These are phyloP conservation scores for Mycena galopus DNA, from an alignment of 768 basidiomycete genomes.

Conservation along the genomic window DNA sequence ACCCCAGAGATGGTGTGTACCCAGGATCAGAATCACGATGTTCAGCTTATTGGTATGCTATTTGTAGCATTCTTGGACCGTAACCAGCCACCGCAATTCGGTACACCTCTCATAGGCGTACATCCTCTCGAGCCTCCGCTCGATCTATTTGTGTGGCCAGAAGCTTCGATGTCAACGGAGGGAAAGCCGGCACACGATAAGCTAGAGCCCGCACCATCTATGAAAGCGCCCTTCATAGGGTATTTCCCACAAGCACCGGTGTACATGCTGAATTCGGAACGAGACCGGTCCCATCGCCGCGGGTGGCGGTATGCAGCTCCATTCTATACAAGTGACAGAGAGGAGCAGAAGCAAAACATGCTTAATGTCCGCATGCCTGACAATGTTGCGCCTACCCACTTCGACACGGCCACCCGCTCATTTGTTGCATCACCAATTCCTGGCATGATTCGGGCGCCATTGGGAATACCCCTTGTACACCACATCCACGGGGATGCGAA, in stretches of 20 bases:
- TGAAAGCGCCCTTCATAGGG: background rate
- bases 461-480: background rate
- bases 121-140: background rate
- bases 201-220: background rate
- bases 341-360: background rate
- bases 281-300: background rate
- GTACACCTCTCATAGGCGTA: background rate
- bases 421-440: background rate
- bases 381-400: background rate
- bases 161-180: background rate
- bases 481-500: background rate
- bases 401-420: background rate
- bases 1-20: too few species aligned
- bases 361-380: background rate
- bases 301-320: slow-evolving; percentile 8
- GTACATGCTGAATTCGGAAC: background rate
- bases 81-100: background rate
- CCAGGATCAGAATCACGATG: too few species aligned
- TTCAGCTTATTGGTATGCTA: background rate
- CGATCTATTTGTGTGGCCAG: background rate
- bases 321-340: background rate
- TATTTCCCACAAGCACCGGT: background rate
- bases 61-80: background rate
- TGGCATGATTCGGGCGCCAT: background rate
- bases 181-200: background rate